A percentile compares a stretch with the other conserved stretches of the same genome.
Evolutionary conservation across 169 alveolate genomes (phyloP).

Genomic region (Toxoplasma gondii): DNA sequence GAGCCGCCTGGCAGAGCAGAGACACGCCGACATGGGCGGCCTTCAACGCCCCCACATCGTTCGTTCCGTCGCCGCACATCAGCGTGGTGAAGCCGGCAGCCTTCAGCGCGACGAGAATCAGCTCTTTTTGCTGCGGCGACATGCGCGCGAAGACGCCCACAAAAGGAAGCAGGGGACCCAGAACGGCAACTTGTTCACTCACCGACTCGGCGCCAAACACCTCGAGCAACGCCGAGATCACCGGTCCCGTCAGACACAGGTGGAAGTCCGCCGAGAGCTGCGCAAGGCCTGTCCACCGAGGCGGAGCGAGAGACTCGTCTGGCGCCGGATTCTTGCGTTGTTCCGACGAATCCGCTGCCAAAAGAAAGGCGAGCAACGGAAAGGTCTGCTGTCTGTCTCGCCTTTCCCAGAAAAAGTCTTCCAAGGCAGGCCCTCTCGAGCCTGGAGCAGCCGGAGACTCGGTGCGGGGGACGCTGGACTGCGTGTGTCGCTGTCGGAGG

Average conservation of each 20-base stretch:
- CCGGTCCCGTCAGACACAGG: conserved; percentile 44
- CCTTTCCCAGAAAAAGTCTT: background rate
- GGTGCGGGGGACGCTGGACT: background rate
- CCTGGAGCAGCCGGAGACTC: background rate
- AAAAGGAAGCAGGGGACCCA: conserved; percentile 69
- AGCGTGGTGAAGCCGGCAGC: conserved; percentile 86
- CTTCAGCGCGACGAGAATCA: conserved; percentile 79
- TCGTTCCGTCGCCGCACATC: conserved; percentile 99
- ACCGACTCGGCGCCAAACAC: conserved; percentile 3
- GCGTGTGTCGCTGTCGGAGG: background rate
- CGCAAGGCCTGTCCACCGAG: background rate
- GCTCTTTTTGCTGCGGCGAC: conserved; percentile 94
- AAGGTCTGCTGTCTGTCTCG: background rate
- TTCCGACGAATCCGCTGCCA: background rate
- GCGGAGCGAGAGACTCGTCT: background rate
- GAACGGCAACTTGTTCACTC: conserved; percentile 30
- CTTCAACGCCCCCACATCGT: conserved; percentile 99
- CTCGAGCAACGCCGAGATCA: background rate
- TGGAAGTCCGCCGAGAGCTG: background rate
- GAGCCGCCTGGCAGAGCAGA: conserved; percentile 79
- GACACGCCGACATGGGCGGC: conserved; percentile 98
- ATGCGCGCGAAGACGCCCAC: conserved; percentile 94
- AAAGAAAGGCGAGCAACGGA: background rate
- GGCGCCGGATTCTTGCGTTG: too few relatives aligned
- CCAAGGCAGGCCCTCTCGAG: background rate